phyloP scores from a whole-genome alignment of 208 protist species.

The Strigomonas culicis region DNA sequence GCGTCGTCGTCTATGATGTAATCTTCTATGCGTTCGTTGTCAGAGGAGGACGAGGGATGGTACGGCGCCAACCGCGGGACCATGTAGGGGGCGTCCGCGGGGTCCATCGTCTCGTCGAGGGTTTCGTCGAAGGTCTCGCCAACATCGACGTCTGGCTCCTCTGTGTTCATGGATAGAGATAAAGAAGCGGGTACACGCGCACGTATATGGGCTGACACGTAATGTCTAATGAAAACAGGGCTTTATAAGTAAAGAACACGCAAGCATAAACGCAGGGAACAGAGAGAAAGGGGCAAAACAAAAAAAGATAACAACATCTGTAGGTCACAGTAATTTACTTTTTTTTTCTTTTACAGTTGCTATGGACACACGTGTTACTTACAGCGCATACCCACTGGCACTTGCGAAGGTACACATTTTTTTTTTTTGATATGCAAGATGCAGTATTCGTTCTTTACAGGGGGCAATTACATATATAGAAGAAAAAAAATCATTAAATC shows the following conservation, averaged over 20 bases:
- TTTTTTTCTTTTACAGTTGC: neutral
- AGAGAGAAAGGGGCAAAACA: conserved; percentile 12
- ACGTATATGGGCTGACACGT: neutral
- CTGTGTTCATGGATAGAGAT: neutral
- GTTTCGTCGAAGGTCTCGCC: conserved; percentile 17
- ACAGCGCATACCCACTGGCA: no score
- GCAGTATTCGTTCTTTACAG: neutral
- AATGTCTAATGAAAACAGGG: neutral
- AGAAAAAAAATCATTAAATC: conserved; percentile 9
- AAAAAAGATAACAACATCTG: conserved; percentile 18
- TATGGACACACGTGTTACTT: neutral
- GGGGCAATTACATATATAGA: neutral
- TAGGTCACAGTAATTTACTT: neutral
- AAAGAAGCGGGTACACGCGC: conserved; percentile 3
- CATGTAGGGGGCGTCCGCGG: conserved; percentile 35
- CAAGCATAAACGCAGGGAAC: neutral
- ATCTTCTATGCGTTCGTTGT: conserved; percentile 4
- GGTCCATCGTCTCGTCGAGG: conserved; percentile 16
- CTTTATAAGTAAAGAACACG: neutral
- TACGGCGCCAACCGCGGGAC: conserved; percentile 45
- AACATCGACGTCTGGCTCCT: neutral
- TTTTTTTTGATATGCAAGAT: neutral
- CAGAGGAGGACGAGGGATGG: conserved; percentile 2
- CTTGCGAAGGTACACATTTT: no score
- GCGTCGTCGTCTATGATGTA: conserved; percentile 7